phyloP scores from a whole-genome alignment of 202 grass and related monocot genomes.

The Setaria italica region DNA sequence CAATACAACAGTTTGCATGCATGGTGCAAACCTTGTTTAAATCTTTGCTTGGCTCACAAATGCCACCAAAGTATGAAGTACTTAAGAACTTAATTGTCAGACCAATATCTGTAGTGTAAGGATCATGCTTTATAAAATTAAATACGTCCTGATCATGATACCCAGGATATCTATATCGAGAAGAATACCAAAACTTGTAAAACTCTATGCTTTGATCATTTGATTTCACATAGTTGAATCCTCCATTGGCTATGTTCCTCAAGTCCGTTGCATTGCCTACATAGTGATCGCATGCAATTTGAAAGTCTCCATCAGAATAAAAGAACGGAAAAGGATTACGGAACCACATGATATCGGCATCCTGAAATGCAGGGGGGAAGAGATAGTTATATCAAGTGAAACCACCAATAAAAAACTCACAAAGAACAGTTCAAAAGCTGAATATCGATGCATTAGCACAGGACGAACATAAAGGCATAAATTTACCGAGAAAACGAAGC shows the following conservation, averaged over 20 bases:
- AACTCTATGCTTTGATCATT: slow-evolving; percentile 82
- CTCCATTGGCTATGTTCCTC: slow-evolving; percentile 71
- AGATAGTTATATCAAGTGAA: slow-evolving; percentile 16
- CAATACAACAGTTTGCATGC: slow-evolving; percentile 81
- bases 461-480: slow-evolving; percentile 16
- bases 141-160: slow-evolving; percentile 83
- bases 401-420: background rate
- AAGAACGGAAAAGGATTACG: slow-evolving; percentile 76
- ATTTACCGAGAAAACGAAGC: slow-evolving; percentile 73
- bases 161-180: slow-evolving; percentile 68
- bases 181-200: slow-evolving; percentile 78
- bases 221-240: slow-evolving; percentile 79
- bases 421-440: background rate
- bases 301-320: slow-evolving; percentile 67
- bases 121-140: slow-evolving; percentile 81
- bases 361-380: slow-evolving; percentile 53
- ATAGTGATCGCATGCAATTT: slow-evolving; percentile 82
- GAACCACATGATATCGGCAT: slow-evolving; percentile 85
- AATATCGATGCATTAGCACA: slow-evolving; percentile 7
- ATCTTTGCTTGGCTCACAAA: slow-evolving; percentile 72
- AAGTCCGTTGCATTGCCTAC: slow-evolving; percentile 72
- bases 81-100: slow-evolving; percentile 76
- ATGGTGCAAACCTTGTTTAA: slow-evolving; percentile 74
- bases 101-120: slow-evolving; percentile 58
- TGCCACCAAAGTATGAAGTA: slow-evolving; percentile 73